Evolutionary conservation across 2,329 filamentous ascomycete genomes (phyloP).

Genomic region (Biscogniauxia marginata): DNA sequence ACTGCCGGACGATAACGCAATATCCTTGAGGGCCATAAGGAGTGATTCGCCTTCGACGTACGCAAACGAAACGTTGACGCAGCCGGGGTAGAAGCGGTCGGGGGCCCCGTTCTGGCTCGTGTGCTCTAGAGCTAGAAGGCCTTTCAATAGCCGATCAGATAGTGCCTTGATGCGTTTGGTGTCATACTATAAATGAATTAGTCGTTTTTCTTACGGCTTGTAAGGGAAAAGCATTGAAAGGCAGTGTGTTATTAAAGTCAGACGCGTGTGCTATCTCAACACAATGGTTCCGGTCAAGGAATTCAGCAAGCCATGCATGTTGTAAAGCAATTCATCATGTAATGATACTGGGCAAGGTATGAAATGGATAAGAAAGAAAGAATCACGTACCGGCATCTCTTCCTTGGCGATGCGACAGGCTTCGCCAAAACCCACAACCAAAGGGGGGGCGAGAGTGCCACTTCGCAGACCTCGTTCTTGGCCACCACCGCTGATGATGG

Average conservation of each 20-base stretch:
- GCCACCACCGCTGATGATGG: conserved; percentile 92
- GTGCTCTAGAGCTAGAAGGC: conserved; percentile 86
- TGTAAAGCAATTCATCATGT: conserved; percentile 77
- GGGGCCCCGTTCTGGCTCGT: conserved; percentile 87
- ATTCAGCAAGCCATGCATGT: conserved; percentile 93
- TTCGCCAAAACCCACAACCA: conserved; percentile 92
- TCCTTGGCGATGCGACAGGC: conserved; percentile 88
- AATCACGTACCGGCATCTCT: conserved; percentile 77
- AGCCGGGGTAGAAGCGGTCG: conserved; percentile 85
- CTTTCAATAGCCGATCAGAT: conserved; percentile 79
- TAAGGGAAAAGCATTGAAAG: conserved; percentile 1
- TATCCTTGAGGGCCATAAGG: conserved; percentile 97
- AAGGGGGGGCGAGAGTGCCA: conserved; percentile 84
- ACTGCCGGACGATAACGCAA: conserved; percentile 92
- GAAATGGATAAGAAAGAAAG: conserved; percentile 20
- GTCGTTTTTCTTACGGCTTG: not conserved
- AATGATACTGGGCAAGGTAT: conserved; percentile 18
- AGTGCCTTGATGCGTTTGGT: conserved; percentile 77
- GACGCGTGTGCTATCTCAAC: conserved; percentile 68
- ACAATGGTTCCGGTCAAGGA: conserved; percentile 58
- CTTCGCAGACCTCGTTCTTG: conserved; percentile 94
- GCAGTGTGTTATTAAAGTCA: conserved; percentile 42
- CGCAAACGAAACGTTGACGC: conserved; percentile 96
- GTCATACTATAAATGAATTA: conserved; percentile 68
- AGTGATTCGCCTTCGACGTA: conserved; percentile 98